Conservation (phyloP, 2,329 filamentous ascomycete species). For the Fusarium sp. region DNA sequence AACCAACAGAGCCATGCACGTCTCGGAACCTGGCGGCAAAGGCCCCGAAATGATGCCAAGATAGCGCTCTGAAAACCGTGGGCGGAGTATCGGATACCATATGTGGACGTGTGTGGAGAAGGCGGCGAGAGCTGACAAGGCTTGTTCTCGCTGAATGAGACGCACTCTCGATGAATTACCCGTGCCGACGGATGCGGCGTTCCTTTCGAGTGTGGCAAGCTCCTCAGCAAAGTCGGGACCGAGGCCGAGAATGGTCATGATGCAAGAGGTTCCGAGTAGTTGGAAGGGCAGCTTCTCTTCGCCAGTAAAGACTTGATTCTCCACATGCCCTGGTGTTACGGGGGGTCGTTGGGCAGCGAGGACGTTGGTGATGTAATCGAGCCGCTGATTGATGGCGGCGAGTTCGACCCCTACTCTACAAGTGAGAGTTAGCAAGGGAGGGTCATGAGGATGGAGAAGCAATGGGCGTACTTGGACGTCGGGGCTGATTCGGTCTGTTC, state of each 20-base stretch:
- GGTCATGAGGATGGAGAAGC: neutral
- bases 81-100: slow-evolving; percentile 8
- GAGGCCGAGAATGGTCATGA: neutral
- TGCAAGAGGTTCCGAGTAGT: neutral
- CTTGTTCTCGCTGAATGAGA: slow-evolving; percentile 4
- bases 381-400: neutral
- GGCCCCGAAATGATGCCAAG: neutral
- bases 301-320: neutral
- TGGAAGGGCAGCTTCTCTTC: neutral
- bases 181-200: neutral
- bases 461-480: neutral
- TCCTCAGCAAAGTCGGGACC: neutral
- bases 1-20: neutral
- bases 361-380: neutral
- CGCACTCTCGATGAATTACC: slow-evolving; percentile 1
- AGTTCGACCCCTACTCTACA: neutral
- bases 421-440: neutral
- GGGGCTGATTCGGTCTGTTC: neutral
- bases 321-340: neutral
- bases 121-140: slow-evolving; percentile 8
- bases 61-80: neutral
- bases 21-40: neutral
- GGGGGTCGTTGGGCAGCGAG: neutral
- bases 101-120: slow-evolving; percentile 13
- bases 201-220: neutral